These are phyloP conservation scores for Marchantia polymorpha DNA, from an alignment of 225 moss, liverwort and hornwort genomes.

Conservation along the genomic window DNA sequence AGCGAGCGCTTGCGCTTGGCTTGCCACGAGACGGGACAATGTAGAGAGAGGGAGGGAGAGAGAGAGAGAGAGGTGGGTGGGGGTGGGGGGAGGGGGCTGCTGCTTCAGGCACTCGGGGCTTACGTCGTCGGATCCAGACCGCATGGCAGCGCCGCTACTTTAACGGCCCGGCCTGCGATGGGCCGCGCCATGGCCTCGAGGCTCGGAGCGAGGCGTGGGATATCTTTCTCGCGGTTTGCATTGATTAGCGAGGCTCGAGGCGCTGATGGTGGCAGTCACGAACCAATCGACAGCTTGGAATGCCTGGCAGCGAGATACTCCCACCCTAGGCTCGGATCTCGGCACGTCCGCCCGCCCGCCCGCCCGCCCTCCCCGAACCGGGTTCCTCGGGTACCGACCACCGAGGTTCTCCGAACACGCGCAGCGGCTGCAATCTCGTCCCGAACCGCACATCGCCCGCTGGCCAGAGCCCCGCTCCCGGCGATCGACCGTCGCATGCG, in stretches of 20 bases:
- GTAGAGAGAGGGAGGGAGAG: neutral
- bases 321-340: no score
- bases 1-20: no score
- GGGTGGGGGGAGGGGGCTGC: neutral
- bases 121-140: neutral
- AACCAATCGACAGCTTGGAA: constrained; percentile 4
- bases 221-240: constrained; percentile 10
- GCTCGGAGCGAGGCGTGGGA: neutral
- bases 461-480: no score
- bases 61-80: neutral
- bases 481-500: no score
- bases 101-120: no score
- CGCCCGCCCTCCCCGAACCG: no score
- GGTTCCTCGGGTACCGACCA: no score
- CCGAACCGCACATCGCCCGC: no score
- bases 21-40: no score
- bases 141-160: neutral
- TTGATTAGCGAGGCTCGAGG: neutral
- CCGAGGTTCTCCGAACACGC: no score
- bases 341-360: no score
- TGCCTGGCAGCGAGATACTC: neutral
- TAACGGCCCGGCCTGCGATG: neutral
- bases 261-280: neutral
- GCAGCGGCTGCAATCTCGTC: no score
- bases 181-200: neutral